Evolutionary conservation across 2,329 filamentous ascomycete species (phyloP), one percentile per base, ranked within the genome.

Genomic region (Colletotrichum kahawae): DNA sequence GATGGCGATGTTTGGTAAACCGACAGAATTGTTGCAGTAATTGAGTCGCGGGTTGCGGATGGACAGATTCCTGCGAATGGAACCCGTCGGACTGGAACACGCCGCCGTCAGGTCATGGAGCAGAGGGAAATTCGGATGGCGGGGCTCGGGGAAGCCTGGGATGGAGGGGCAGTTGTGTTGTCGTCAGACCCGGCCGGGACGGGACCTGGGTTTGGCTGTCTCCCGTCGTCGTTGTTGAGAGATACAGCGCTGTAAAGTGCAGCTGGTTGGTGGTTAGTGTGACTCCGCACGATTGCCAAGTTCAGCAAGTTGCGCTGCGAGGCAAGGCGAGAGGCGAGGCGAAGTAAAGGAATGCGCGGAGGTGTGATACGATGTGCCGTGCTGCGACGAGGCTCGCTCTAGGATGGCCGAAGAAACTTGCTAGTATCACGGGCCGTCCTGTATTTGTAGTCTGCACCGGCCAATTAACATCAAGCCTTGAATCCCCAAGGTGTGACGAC

Each of bases 401-500:
- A 57, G 27, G 43, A 73, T 48, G 14, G 64, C 27, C 18, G 16
- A 68, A 29, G n/a, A 33, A 59, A n/a, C n/a, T 18, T 68, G 57
- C 63, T 43, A 63, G 72, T 67, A 57, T 68, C 43, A 63, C 69
- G 51, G 63, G 24, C 48, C 57, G 27, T 43, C 51, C 70, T 68
- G 57, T 73, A 68, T 72, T 64, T 72, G 70, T 73, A 73, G 73
- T 68, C 73, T 72, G 73, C 36, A 64, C 31, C 56, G 63, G 36
- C 63, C 69, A 57, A 67, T 72, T 21, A 68, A 73, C 62, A 63
- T 66, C 64, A 48, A 68, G 27, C 64, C 18, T 48, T 16, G 16
- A 54, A 38, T 48, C 21, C 33, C 63, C n/a, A 8, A 54, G 43
- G 48, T 73, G 64, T 75, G 73, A 75, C 73, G 70, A 75, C 69